Percentiles rank a stretch among this genome's conserved stretches.
Conservation (phyloP, 129 eudicot species). For the Silybum marianum region DNA sequence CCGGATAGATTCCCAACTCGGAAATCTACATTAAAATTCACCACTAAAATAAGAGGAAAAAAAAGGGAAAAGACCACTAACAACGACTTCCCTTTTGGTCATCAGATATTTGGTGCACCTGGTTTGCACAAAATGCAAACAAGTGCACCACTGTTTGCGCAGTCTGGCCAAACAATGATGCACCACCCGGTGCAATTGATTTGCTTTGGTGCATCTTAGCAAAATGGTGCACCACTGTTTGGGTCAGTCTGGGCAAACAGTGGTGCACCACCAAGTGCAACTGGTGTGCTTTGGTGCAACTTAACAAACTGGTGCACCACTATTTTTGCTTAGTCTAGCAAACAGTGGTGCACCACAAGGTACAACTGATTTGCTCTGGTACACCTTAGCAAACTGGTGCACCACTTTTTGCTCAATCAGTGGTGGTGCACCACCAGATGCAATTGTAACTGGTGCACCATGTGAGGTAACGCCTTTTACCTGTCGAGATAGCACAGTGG, state of each 20-base stretch:
- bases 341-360: background rate
- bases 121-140: background rate
- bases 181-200: too few relatives aligned
- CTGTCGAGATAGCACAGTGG: conserved; percentile 97
- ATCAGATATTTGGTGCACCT: background rate
- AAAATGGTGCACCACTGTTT: background rate
- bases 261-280: too few relatives aligned
- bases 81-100: background rate
- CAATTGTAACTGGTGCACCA: background rate
- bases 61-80: background rate
- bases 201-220: background rate
- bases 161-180: too few relatives aligned
- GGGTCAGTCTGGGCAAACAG: background rate
- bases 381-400: background rate
- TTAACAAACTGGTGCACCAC: background rate
- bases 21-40: conserved; percentile 57
- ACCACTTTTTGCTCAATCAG: too few relatives aligned
- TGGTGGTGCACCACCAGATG: too few relatives aligned
- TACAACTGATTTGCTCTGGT: too few relatives aligned
- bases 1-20: conserved; percentile 97
- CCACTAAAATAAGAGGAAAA: background rate
- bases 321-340: background rate
- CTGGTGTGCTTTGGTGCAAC: too few relatives aligned
- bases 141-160: background rate
- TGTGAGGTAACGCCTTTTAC: conserved; percentile 15